These are phyloP conservation scores for Dactylellina haptotyla DNA, from an alignment of 2,329 filamentous ascomycete species.

Conservation along the genomic window DNA sequence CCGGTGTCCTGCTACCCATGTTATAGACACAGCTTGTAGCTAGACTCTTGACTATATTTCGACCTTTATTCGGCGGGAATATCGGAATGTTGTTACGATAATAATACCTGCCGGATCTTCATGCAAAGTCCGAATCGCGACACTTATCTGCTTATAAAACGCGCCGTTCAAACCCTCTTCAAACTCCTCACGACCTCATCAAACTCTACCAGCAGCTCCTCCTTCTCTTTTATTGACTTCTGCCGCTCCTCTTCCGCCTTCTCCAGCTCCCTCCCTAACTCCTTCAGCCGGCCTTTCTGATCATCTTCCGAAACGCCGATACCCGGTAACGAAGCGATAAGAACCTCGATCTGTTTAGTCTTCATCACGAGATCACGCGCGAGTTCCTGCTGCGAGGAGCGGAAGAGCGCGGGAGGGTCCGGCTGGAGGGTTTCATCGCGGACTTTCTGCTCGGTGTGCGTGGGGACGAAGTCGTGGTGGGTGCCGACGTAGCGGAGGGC, in stretches of 20 bases:
- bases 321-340: slow-evolving; percentile 79
- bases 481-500: slow-evolving; percentile 73
- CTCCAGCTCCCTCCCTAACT: slow-evolving; percentile 73
- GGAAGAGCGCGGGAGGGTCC: slow-evolving; percentile 63
- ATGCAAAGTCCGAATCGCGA: no score
- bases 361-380: slow-evolving; percentile 80
- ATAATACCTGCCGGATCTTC: no score
- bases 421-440: slow-evolving; percentile 52
- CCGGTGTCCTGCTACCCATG: no score
- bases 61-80: no score
- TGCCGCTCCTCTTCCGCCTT: slow-evolving; percentile 71
- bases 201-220: slow-evolving; percentile 70
- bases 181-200: slow-evolving; percentile 72
- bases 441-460: slow-evolving; percentile 65
- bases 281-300: slow-evolving; percentile 74
- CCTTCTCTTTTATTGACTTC: slow-evolving; percentile 72
- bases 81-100: no score
- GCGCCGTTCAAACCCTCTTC: slow-evolving; percentile 67
- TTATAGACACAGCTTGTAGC: no score
- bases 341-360: slow-evolving; percentile 81
- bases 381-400: slow-evolving; percentile 75
- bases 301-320: slow-evolving; percentile 80
- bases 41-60: no score
- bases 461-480: slow-evolving; percentile 73
- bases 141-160: no score